Conservation (phyloP, 2,329 filamentous ascomycete genomes). For the Cercospora berteroae region DNA sequence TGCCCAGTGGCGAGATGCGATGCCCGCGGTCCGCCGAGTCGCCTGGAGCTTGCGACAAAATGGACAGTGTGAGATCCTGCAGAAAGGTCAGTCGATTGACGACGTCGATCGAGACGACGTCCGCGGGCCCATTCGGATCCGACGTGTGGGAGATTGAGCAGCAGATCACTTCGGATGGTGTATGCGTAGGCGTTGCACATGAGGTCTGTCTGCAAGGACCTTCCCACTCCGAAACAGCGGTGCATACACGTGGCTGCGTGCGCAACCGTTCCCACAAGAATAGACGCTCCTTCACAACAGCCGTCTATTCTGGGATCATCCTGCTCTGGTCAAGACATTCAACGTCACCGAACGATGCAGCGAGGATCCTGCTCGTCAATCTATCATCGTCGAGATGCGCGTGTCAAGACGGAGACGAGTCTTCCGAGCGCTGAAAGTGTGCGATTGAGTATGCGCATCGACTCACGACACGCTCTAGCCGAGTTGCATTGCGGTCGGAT, state of each 20-base stretch:
- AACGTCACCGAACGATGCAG: not conserved
- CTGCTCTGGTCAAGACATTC: not conserved
- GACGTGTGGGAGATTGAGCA: slow-evolving; percentile 24
- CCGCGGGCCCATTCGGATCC: slow-evolving; percentile 49
- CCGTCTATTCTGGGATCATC: not conserved
- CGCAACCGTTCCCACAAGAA: slow-evolving; percentile 2
- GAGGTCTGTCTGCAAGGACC: slow-evolving; percentile 13
- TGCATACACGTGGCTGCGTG: slow-evolving; percentile 1
- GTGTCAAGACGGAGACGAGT: not conserved
- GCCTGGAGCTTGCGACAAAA: slow-evolving; percentile 44
- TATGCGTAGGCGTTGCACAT: not conserved
- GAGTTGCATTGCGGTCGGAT: slow-evolving; percentile 22
- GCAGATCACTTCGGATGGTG: not conserved
- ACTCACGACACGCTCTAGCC: not conserved
- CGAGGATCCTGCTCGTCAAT: not conserved
- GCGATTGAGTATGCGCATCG: not conserved
- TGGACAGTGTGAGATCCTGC: slow-evolving; percentile 50
- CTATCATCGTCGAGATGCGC: not conserved
- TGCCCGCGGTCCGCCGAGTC: slow-evolving; percentile 45
- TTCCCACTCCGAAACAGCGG: not conserved
- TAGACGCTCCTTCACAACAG: not conserved
- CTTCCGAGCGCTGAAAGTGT: not conserved
- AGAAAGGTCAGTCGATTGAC: slow-evolving; percentile 46
- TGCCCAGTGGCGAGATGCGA: slow-evolving; percentile 48
- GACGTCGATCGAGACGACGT: slow-evolving; percentile 39